Evolutionary conservation across 83 land plant species (phyloP), one percentile per base, ranked within the genome.

Genomic region (Picea abies): DNA sequence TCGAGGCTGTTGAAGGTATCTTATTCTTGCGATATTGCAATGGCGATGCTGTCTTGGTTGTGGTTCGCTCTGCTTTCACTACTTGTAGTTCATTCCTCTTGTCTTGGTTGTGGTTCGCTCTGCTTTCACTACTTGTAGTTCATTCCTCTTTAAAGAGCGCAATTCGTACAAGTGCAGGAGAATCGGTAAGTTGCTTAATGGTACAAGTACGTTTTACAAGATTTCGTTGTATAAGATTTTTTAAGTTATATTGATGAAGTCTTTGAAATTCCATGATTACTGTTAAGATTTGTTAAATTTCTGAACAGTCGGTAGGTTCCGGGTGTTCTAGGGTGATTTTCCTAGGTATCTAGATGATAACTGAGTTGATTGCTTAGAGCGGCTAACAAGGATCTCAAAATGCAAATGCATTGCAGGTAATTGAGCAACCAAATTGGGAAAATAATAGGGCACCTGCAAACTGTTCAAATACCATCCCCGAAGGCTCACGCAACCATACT

Each of bases 301-400:
- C 14, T 52, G 1, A 10, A 8, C 56, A 52, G 11, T 52, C 12
- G 3, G 3, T 52, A 11, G 56, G 56, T 52, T 52, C 12, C 56
- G 56, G 12, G 56, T 52, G 12, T 52, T 52, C 56, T 52, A 52
- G 56, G 56, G 14, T 52, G 56, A 52, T 52, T 11, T 10, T 0
- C 56, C 56, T 2, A 52, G 10, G 56, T 52, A 23, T 76, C 26
- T 23, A 29, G 60, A 5, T 44, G 17, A 39, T 44, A 41, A 29
- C 41, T 75, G 25, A 9, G 41, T 19, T 47, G 7, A 19, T 15
- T 76, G 19, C 15, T 22, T 22, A 5, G 26, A 12, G 5, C 12
- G 78, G 19, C 14, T 76, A 26, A 52, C 35, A 76, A 25, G 61
- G 60, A 76, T 76, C 78, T 76, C 26, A 16, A 23, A 20, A 76